phyloP scores from a whole-genome alignment of 129 eudicot species.

The Ambrosia artemisiifolia region DNA sequence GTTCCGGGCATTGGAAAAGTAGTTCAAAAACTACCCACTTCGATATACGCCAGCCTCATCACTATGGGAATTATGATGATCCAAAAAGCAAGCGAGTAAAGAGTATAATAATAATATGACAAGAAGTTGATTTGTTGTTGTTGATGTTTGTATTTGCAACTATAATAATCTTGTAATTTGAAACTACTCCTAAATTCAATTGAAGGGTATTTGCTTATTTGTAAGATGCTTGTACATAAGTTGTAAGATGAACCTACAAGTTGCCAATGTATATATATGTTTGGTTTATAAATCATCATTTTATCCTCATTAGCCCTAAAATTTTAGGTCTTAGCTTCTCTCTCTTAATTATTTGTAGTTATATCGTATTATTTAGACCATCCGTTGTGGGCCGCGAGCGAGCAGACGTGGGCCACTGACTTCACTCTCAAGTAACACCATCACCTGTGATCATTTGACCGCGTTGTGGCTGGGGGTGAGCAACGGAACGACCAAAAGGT shows the following conservation, averaged over 20 bases:
- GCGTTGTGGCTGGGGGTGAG: no score
- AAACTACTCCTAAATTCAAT: neutral
- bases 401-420: no score
- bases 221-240: slow-evolving; percentile 3
- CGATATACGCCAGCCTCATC: slow-evolving; percentile 77
- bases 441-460: no score
- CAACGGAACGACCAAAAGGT: no score
- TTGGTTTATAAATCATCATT: no score
- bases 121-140: slow-evolving; percentile 24
- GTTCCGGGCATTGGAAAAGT: slow-evolving; percentile 75
- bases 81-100: slow-evolving; percentile 44
- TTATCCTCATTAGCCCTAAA: no score
- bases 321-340: no score
- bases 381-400: no score
- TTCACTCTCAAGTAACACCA: no score
- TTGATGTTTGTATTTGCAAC: slow-evolving; percentile 6
- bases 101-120: neutral
- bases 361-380: no score
- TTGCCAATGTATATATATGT: no score
- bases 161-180: slow-evolving; percentile 10
- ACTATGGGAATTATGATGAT: slow-evolving; percentile 66
- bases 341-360: no score
- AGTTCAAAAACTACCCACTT: slow-evolving; percentile 81
- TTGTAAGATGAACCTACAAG: neutral
- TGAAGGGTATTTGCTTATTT: slow-evolving; percentile 14